phyloP scores from a whole-genome alignment of 2,329 filamentous ascomycete genomes.

The Lachnellula occidentalis region DNA sequence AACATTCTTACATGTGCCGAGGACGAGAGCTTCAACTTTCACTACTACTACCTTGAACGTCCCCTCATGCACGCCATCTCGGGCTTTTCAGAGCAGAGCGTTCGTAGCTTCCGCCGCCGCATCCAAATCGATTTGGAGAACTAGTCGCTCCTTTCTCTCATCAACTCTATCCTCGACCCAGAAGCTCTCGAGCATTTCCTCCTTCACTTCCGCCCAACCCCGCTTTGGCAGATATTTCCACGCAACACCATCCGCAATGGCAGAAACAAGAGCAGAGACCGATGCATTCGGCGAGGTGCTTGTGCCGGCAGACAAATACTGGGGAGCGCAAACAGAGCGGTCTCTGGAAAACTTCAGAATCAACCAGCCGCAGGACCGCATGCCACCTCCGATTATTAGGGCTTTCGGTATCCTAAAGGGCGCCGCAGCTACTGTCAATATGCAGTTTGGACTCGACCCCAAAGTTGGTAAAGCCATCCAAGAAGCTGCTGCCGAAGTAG shows the following conservation, averaged over 20 bases:
- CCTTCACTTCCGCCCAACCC: slow-evolving; percentile 15
- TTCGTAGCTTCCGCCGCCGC: slow-evolving; percentile 5
- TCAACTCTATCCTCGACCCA: slow-evolving; percentile 3
- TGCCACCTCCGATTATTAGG: slow-evolving; percentile 86
- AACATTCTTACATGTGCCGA: slow-evolving; percentile 7
- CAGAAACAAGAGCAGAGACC: slow-evolving; percentile 73
- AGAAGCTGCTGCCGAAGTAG: slow-evolving; percentile 89
- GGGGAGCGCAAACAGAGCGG: slow-evolving; percentile 95
- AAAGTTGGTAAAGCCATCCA: slow-evolving; percentile 90
- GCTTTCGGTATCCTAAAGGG: slow-evolving; percentile 98
- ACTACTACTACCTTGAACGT: not conserved
- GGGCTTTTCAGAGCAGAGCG: slow-evolving; percentile 4
- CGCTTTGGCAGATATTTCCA: slow-evolving; percentile 27
- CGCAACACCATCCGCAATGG: slow-evolving; percentile 31
- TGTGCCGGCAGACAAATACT: slow-evolving; percentile 90
- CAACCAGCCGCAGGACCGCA: slow-evolving; percentile 98
- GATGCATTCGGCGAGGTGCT: slow-evolving; percentile 98
- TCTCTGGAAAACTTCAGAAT: slow-evolving; percentile 98
- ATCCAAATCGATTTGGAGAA: slow-evolving; percentile 1
- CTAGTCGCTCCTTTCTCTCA: not conserved
- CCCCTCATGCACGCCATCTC: slow-evolving; percentile 7
- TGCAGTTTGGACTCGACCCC: slow-evolving; percentile 88
- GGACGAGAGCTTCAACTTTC: slow-evolving; percentile 16
- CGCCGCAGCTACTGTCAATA: slow-evolving; percentile 91
- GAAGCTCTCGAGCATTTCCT: slow-evolving; percentile 13